These are phyloP conservation scores for Sphaerulina populicola DNA, from an alignment of 2,329 filamentous ascomycete species.

Conservation along the genomic window DNA sequence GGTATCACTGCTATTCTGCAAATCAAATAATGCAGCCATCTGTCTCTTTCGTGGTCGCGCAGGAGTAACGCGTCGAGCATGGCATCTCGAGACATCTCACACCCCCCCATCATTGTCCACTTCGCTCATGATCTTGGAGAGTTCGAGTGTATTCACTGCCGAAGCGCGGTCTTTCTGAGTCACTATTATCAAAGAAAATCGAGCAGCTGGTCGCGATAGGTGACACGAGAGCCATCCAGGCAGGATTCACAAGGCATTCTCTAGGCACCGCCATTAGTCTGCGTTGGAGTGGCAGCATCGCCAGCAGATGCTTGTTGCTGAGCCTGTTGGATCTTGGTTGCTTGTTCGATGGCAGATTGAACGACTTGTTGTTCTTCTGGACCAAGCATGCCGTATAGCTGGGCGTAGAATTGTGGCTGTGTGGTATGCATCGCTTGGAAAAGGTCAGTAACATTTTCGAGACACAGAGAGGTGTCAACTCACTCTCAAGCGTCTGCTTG, in stretches of 20 bases:
- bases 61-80: too few relatives aligned
- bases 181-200: too few relatives aligned
- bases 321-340: slow-evolving; percentile 45
- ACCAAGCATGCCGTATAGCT: slow-evolving; percentile 67
- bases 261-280: slow-evolving; percentile 6
- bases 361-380: slow-evolving; percentile 75
- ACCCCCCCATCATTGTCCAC: too few relatives aligned
- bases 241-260: neutral
- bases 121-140: too few relatives aligned
- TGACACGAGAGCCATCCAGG: neutral
- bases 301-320: slow-evolving; percentile 13
- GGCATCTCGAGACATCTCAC: too few relatives aligned
- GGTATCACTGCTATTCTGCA: too few relatives aligned
- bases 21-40: too few relatives aligned
- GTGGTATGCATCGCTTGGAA: slow-evolving; percentile 63
- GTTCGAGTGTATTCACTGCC: too few relatives aligned
- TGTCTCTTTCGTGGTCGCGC: too few relatives aligned
- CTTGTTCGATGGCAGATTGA: slow-evolving; percentile 67
- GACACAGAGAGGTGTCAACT: neutral
- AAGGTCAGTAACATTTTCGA: neutral
- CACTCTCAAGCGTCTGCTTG: slow-evolving; percentile 55
- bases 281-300: slow-evolving; percentile 6
- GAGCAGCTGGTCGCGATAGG: too few relatives aligned
- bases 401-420: slow-evolving; percentile 80
- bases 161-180: neutral